Percentiles rank a stretch among this genome's conserved stretches.
Evolutionary conservation across 805 yeast species (phyloP).

Genomic region (Saturnispora bothae): DNA sequence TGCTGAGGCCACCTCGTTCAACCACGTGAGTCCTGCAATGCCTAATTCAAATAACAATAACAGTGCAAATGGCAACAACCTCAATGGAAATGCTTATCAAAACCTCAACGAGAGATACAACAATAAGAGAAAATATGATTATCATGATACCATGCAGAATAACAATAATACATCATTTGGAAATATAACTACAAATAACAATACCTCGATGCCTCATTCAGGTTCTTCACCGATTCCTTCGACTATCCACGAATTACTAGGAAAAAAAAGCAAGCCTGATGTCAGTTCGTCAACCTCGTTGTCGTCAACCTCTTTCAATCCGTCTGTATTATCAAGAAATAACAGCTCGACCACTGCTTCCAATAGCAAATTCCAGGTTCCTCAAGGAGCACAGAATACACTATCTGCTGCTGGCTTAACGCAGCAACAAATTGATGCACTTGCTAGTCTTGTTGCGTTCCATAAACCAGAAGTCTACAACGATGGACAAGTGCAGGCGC

Average conservation of each 20-base stretch:
- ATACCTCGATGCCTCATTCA: not conserved
- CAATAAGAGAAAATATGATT: conserved; percentile 11
- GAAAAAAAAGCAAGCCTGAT: conserved; percentile 1
- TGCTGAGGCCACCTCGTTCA: conserved; percentile 11
- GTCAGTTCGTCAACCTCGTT: not conserved
- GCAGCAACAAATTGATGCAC: conserved; percentile 59
- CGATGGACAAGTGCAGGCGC: not conserved
- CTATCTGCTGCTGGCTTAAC: conserved; percentile 56
- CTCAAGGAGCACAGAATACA: conserved; percentile 60
- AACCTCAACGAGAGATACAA: conserved; percentile 12
- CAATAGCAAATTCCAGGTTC: conserved; percentile 41
- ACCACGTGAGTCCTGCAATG: conserved; percentile 10
- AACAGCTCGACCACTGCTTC: conserved; percentile 22
- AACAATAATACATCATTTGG: conserved; percentile 1
- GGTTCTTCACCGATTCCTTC: conserved; percentile 28
- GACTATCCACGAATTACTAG: conserved; percentile 19
- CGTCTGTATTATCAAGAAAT: conserved; percentile 1
- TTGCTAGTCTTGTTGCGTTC: conserved; percentile 64
- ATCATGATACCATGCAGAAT: conserved; percentile 12
- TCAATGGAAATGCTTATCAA: conserved; percentile 5
- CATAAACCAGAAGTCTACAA: conserved; percentile 29
- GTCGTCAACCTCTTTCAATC: conserved; percentile 1
- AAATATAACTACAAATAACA: conserved; percentile 1
- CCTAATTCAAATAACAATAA: conserved; percentile 5
- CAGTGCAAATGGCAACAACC: not conserved